Conservation (phyloP, 2,329 filamentous ascomycete species). For the Trichothecium sympodiale region DNA sequence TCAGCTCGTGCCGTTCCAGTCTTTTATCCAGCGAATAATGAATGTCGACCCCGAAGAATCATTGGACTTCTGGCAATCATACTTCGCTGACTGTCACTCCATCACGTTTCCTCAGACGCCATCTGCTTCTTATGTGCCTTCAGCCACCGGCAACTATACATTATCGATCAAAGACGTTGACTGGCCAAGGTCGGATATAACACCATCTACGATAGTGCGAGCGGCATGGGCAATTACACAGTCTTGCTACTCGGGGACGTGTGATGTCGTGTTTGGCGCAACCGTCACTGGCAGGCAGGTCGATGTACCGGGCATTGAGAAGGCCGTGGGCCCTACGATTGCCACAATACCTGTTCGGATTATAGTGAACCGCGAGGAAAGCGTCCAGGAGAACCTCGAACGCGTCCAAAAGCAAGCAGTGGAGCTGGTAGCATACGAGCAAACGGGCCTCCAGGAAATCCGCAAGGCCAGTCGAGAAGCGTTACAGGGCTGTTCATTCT, state of each 20-base stretch:
- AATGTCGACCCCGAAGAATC: slow-evolving; percentile 20
- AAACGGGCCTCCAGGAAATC: slow-evolving; percentile 9
- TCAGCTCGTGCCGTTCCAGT: slow-evolving; percentile 21
- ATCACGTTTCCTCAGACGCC: too few species aligned
- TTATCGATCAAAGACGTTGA: slow-evolving; percentile 1
- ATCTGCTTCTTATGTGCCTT: too few species aligned
- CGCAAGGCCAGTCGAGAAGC: slow-evolving; percentile 3
- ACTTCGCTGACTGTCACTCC: too few species aligned
- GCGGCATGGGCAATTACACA: slow-evolving; percentile 19
- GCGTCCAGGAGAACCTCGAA: slow-evolving; percentile 28
- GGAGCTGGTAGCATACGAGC: slow-evolving; percentile 9
- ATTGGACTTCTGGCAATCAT: slow-evolving; percentile 27
- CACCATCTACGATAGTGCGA: slow-evolving; percentile 9
- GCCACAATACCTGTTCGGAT: slow-evolving; percentile 14
- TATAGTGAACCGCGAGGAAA: slow-evolving; percentile 14
- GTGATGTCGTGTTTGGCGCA: slow-evolving; percentile 18
- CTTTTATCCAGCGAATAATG: slow-evolving; percentile 29
- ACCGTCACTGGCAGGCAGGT: slow-evolving; percentile 13
- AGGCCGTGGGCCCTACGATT: slow-evolving; percentile 15
- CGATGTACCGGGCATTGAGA: slow-evolving; percentile 11
- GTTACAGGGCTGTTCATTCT: slow-evolving; percentile 4
- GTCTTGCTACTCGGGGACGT: slow-evolving; percentile 18
- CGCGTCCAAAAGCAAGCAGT: slow-evolving; percentile 9
- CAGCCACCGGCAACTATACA: background rate
- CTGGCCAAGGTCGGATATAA: background rate